Evolutionary conservation across 768 basidiomycete genomes (phyloP), one percentile per base, ranked within the genome.

Genomic region (Rubroboletus pulcherrimus): DNA sequence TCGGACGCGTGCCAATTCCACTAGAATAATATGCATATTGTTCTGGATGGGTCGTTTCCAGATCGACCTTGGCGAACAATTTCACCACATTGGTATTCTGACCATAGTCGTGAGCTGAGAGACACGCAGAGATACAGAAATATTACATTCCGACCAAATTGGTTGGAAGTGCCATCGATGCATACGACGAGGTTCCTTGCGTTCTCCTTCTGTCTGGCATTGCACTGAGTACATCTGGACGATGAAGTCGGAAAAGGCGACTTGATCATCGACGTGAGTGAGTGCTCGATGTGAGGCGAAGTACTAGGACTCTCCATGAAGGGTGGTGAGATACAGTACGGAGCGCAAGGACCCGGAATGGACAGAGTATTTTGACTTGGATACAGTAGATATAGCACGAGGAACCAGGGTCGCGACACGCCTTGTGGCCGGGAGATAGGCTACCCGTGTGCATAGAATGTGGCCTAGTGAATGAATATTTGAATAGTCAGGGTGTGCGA

Each of bases 81-180:
- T 74, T 71, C n/a, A 75, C 61, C n/a, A 76, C 63, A 34, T 75
- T 72, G 51, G 72, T 73, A 39, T 73, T 74, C 75, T 77, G 53
- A 11, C 19, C 24, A 31, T n/a, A 12, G 12, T 29, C 10, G 35
- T 66, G 12, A 66, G 54, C 40, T 14, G 14, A 38, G 9, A 26
- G n/a, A 44, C 29, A 15, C 4, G 3, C 4, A 44, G 38, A 29
- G 17, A 24, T 15, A n/a, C 1, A 7, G 29, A 30, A 31, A 7
- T 37, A 14, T 37, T 39, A 64, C 65, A 33, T 64, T 66, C 9
- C 55, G 52, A 7, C 65, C 65, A 19, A 66, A 64, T 19, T 51
- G 55, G 46, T 66, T 65, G 2, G 65, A 66, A 12, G 65, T 66
- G 1, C 64, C 64, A 39, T 66, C 64, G 11, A 66, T 66, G 49